A percentile compares a stretch with the other conserved stretches of the same genome.
phyloP scores from a whole-genome alignment of 108 stramenopile species.

The Aureococcus anophagefferens region DNA sequence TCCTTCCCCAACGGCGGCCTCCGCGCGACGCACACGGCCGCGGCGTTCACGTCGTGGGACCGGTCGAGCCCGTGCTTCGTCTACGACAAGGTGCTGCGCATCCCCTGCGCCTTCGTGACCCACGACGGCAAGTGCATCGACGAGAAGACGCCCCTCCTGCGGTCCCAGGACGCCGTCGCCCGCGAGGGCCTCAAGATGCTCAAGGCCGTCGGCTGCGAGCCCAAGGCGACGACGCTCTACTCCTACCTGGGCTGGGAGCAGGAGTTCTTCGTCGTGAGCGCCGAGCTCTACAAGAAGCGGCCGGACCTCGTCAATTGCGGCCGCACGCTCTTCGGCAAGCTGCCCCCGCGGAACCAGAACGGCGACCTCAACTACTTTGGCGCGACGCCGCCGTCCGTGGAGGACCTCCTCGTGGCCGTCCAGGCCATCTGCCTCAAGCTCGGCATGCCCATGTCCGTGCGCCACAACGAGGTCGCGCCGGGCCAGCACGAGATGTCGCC shows the following conservation, averaged over 20 bases:
- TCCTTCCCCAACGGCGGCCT: slow-evolving; percentile 36
- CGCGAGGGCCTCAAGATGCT: slow-evolving; percentile 15
- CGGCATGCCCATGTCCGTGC: slow-evolving; percentile 4
- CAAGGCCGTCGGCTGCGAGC: slow-evolving; percentile 10
- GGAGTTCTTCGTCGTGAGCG: slow-evolving; percentile 29
- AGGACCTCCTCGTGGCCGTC: slow-evolving; percentile 1
- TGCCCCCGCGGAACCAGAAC: slow-evolving; percentile 16
- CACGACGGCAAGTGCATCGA: slow-evolving; percentile 24
- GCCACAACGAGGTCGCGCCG: slow-evolving; percentile 28
- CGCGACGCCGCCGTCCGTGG: slow-evolving; percentile 1
- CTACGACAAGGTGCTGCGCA: slow-evolving; percentile 23
- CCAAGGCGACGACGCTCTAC: not conserved
- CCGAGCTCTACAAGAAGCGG: slow-evolving; percentile 13
- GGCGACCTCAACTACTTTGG: slow-evolving; percentile 13
- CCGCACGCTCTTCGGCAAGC: slow-evolving; percentile 22
- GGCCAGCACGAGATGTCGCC: slow-evolving; percentile 28
- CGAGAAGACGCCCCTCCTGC: slow-evolving; percentile 31
- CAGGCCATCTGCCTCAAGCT: not conserved
- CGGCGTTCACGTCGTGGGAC: slow-evolving; percentile 21
- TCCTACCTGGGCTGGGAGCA: slow-evolving; percentile 28
- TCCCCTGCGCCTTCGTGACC: slow-evolving; percentile 24
- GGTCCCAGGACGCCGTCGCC: slow-evolving; percentile 20
- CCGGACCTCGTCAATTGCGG: slow-evolving; percentile 21
- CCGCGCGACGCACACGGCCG: slow-evolving; percentile 28
- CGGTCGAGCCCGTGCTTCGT: slow-evolving; percentile 15